These are phyloP conservation scores for Parasitella parasitica DNA, from an alignment of 371 early-diverging fungal species.

Conservation along the genomic window DNA sequence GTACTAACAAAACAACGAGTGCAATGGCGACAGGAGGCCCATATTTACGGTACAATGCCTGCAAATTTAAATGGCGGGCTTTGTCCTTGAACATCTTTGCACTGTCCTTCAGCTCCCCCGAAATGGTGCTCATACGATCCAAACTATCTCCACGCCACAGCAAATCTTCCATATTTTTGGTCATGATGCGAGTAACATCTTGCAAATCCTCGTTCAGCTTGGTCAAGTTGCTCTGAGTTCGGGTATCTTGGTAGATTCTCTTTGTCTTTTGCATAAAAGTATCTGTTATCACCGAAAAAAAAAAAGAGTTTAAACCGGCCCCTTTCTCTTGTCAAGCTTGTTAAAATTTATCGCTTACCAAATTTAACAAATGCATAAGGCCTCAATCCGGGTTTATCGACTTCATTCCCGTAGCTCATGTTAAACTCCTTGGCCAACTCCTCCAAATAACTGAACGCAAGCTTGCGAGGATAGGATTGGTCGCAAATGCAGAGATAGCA, in stretches of 20 bases:
- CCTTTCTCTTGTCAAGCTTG: too few species aligned
- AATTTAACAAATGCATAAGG: slow-evolving; percentile 98
- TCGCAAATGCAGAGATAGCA: slow-evolving; percentile 95
- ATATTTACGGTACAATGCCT: slow-evolving; percentile 92
- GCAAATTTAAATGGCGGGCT: slow-evolving; percentile 80
- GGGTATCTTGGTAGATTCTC: slow-evolving; percentile 91
- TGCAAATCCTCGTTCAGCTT: slow-evolving; percentile 94
- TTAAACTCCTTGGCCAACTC: slow-evolving; percentile 95
- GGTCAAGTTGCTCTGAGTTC: slow-evolving; percentile 89
- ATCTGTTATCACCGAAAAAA: too few species aligned
- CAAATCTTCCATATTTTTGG: slow-evolving; percentile 95
- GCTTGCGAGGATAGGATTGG: slow-evolving; percentile 90
- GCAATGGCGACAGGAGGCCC: slow-evolving; percentile 87
- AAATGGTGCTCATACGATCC: slow-evolving; percentile 68
- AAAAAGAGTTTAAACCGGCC: too few species aligned
- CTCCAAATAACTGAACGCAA: slow-evolving; percentile 93
- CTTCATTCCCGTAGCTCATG: slow-evolving; percentile 86
- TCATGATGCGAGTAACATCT: slow-evolving; percentile 97
- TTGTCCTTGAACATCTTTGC: slow-evolving; percentile 55
- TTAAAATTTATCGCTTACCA: too few species aligned
- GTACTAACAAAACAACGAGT: slow-evolving; percentile 75
- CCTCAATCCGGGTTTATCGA: slow-evolving; percentile 80
- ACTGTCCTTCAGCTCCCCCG: slow-evolving; percentile 54
- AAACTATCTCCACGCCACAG: slow-evolving; percentile 90
- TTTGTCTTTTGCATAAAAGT: slow-evolving; percentile 97